A percentile compares a stretch with the other conserved stretches of the same genome.
Conservation (phyloP, 371 early-diverging fungal species). For the Mortierella sp. region DNA sequence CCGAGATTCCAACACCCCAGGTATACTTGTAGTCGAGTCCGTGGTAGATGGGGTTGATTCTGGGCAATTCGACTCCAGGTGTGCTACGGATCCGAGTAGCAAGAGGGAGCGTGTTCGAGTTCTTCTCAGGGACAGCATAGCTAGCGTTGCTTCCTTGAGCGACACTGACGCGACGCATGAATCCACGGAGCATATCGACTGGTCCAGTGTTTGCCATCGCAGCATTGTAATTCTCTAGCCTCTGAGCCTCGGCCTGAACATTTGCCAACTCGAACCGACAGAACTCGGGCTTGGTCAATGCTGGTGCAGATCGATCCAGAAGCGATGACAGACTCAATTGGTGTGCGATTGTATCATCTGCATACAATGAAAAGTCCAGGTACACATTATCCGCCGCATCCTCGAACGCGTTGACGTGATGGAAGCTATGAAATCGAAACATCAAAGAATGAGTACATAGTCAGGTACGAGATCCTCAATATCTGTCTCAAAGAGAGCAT, state of each 20-base stretch:
- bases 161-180: conserved; percentile 48
- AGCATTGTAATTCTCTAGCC: conserved; percentile 57
- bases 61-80: conserved; percentile 72
- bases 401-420: conserved; percentile 84
- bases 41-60: conserved; percentile 74
- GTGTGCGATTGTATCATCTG: conserved; percentile 71
- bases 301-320: conserved; percentile 61
- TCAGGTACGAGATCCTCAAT: neutral
- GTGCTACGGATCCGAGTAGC: conserved; percentile 48
- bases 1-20: conserved; percentile 76
- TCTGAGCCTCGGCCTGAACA: conserved; percentile 67
- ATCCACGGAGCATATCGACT: conserved; percentile 44
- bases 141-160: conserved; percentile 17
- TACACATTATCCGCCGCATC: conserved; percentile 73
- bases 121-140: conserved; percentile 47
- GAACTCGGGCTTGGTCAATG: conserved; percentile 67
- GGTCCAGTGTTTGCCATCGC: conserved; percentile 39
- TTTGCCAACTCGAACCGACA: conserved; percentile 72
- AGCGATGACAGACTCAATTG: conserved; percentile 71
- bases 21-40: conserved; percentile 71
- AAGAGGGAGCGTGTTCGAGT: conserved; percentile 34
- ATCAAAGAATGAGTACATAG: neutral
- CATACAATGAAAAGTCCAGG: conserved; percentile 77
- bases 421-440: conserved; percentile 64
- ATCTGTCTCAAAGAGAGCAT: neutral